These are phyloP conservation scores for Candida lessepsii DNA, from an alignment of 805 yeast species.

Conservation along the genomic window DNA sequence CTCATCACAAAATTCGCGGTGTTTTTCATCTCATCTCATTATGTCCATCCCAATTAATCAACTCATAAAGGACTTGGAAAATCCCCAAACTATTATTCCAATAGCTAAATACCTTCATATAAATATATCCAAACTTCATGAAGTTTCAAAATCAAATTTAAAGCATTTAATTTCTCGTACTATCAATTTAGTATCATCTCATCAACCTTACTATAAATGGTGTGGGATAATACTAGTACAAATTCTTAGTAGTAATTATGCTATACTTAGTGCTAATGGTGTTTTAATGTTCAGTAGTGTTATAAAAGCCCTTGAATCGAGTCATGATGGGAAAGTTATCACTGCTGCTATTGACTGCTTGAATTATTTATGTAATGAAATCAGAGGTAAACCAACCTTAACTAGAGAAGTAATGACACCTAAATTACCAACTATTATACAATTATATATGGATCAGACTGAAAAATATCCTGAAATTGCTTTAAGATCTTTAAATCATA, in stretches of 20 bases:
- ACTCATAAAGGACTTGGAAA: conserved; percentile 23
- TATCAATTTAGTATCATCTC: conserved; percentile 28
- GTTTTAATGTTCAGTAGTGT: conserved; percentile 37
- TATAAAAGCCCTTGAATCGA: conserved; percentile 39
- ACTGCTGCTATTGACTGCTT: conserved; percentile 40
- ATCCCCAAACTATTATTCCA: conserved; percentile 29
- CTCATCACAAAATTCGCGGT: too few relatives aligned
- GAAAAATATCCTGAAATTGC: conserved; percentile 32
- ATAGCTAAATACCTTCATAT: conserved; percentile 29
- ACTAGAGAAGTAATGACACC: conserved; percentile 85
- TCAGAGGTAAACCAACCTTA: conserved; percentile 78
- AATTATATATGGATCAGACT: conserved; percentile 46
- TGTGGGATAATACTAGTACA: conserved; percentile 54
- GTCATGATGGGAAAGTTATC: conserved; percentile 33
- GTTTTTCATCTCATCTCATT: conserved; percentile 1
- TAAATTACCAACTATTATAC: conserved; percentile 61
- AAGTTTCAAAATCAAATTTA: conserved; percentile 49
- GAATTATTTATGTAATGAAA: conserved; percentile 42
- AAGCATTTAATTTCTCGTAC: conserved; percentile 48
- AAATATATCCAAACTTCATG: conserved; percentile 30
- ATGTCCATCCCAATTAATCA: conserved; percentile 11
- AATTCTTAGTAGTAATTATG: conserved; percentile 40
- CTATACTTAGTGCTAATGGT: conserved; percentile 43
- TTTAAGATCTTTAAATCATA: conserved; percentile 30
- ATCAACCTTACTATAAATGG: conserved; percentile 49